Base-by-base conservation (phyloP, 2,329 filamentous ascomycete species). In the Neonectria magnoliae region DNA sequence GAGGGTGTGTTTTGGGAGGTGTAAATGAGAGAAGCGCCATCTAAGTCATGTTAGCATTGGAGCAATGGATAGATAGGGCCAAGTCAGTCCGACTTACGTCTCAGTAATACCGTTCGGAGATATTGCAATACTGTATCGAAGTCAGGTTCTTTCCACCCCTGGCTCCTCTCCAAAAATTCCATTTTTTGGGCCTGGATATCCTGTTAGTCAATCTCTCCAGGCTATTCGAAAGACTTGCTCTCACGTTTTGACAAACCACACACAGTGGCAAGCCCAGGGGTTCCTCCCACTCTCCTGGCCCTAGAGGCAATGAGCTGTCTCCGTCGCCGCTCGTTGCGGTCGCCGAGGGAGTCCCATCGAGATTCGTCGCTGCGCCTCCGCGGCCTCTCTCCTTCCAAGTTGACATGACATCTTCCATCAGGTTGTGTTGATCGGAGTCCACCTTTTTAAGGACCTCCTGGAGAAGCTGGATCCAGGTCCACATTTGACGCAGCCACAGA, bases 51-150 rank as follows among this genome's bases (percentile, higher is more conserved):
- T 64, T 38, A 64, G 52, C 41, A 31, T 44, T 7, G 29, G 61
- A 22, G 18, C 67, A 71, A 78, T 66, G 52, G 56, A 56, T 36
- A 7, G 20, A 5, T 9, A 54, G 13, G 16, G 18, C 7, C 47
- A 4, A 22, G 29, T 10, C 22, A 45, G 25, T 10, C 62, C 76
- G 53, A 73, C 90, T 79, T 81, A 94, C 94, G 88, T 83, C 94
- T 95, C 68, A 99, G 83, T 45, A 99, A 82, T 42, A 97, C 89
- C 0, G 96, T 98, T 70, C 96, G 89, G 75, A 99, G 82, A 77
- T 94, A 97, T 76, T 99, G 96, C 64, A 98, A 85, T 47, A 99
- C 93, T 70, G 96, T 94, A 78, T 99, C 96, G 75, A 99, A 99
- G 73, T 97, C 92, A 70, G 97, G 93, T 79, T 99, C 96, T 79